Base-by-base conservation (phyloP, 2,329 filamentous ascomycete species). In the Aspergillus alliaceus region DNA sequence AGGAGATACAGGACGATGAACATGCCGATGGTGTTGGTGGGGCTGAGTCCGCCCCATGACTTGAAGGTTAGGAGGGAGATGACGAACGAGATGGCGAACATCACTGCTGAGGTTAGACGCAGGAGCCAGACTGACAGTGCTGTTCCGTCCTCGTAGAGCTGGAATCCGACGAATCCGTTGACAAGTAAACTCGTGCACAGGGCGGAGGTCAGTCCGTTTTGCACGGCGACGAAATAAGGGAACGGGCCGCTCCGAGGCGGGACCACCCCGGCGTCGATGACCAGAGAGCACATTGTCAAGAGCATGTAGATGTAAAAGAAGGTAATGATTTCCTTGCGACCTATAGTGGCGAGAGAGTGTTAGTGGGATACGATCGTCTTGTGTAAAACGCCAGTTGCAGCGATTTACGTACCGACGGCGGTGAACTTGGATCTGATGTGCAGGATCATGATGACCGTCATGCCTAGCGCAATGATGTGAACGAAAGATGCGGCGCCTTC, bases 261-360 rank as follows among this genome's bases (percentile, higher is more conserved):
- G 20, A 96, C 87, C 48, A 98, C 95, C 51, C 95, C 95, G 52
- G 93, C 90, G 70, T 99, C 95, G 69, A 99, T 87, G 66, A 95
- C 84, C 61, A 99, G 86, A 8, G 93, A 97, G 70, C 90, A 83
- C 74, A 95, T 89, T 25, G 92, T 96, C 51, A 98, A 84, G 35
- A 93, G 81, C 83, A 96, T 90, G 80, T 96, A 99, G 63, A 96
- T 83, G 80, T 98, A 98, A 82, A 99, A 99, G 82, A 99, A 98
- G 49, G 89, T 90, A 51, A 91, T 90, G 69, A 88, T 88, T 68
- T 88, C 86, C 75, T 87, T 88, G 64, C 86, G 84, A 60, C 86
- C 85, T 87, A 61, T 57, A 48, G 27, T 47, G 4, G 27, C 47
- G 56, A 18, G 53, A 47, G 53, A 24, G 22, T 2, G 37, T 64